Evolutionary conservation across 768 basidiomycete genomes (phyloP).

Genomic region (Auriculariales sp.): DNA sequence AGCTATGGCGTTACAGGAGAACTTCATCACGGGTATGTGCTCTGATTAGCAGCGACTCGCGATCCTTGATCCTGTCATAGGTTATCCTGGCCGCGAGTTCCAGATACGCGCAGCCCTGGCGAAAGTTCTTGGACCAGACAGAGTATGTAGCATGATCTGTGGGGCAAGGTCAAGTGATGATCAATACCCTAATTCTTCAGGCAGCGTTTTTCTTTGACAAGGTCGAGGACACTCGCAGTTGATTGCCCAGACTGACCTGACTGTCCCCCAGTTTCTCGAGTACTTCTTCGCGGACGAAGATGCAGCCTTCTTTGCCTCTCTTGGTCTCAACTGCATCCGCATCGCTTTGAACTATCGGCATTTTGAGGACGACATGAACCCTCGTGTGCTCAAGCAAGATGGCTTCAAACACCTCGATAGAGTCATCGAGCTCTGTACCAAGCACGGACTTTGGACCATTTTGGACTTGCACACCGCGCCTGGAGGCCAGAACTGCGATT

Average conservation of each 20-base stretch:
- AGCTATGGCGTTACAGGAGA: too few species aligned
- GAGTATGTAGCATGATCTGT: slow-evolving; percentile 1
- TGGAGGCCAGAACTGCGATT: slow-evolving; percentile 14
- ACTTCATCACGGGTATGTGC: slow-evolving; percentile 46
- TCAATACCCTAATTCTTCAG: slow-evolving; percentile 24
- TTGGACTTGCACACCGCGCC: slow-evolving; percentile 60
- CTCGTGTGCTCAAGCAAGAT: slow-evolving; percentile 54
- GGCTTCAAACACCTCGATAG: slow-evolving; percentile 76
- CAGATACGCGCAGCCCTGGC: slow-evolving; percentile 63
- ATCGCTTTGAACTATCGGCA: slow-evolving; percentile 62
- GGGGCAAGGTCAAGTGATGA: not conserved
- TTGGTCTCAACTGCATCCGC: slow-evolving; percentile 71
- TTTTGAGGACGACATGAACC: slow-evolving; percentile 72
- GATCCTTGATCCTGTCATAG: slow-evolving; percentile 17
- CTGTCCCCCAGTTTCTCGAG: slow-evolving; percentile 46
- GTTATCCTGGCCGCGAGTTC: slow-evolving; percentile 69
- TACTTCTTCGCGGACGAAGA: slow-evolving; percentile 67
- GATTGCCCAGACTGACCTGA: not conserved
- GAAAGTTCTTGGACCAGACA: slow-evolving; percentile 46
- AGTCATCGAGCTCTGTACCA: slow-evolving; percentile 61
- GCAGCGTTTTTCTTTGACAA: slow-evolving; percentile 76
- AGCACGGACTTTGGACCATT: slow-evolving; percentile 52
- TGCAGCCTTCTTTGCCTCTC: slow-evolving; percentile 60
- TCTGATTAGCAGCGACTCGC: not conserved
- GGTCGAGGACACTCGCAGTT: slow-evolving; percentile 20